A percentile compares a stretch with the other conserved stretches of the same genome.
Evolutionary conservation across 768 basidiomycete genomes (phyloP).

Genomic region (Boletales sp.): DNA sequence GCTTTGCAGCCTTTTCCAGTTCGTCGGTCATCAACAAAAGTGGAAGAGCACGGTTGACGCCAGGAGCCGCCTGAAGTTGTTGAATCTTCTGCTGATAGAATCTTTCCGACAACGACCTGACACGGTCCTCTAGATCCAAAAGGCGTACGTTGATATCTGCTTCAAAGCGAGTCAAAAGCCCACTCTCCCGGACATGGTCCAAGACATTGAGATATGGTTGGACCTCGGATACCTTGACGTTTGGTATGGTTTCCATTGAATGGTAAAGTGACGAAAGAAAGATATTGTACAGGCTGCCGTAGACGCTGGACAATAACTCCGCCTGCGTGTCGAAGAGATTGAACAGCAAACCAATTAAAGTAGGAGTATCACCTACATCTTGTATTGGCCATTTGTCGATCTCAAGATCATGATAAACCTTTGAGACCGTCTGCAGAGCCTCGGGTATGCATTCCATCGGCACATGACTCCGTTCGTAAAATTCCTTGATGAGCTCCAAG

Average conservation of each 20-base stretch:
- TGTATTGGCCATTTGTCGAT: slow-evolving; percentile 73
- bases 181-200: slow-evolving; percentile 67
- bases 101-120: slow-evolving; percentile 55
- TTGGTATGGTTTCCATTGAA: slow-evolving; percentile 71
- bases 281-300: slow-evolving; percentile 76
- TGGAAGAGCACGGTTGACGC: slow-evolving; percentile 79
- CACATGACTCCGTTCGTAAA: slow-evolving; percentile 86
- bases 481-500: slow-evolving; percentile 78
- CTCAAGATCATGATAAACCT: slow-evolving; percentile 66
- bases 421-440: slow-evolving; percentile 70
- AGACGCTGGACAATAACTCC: slow-evolving; percentile 65
- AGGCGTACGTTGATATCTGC: slow-evolving; percentile 69
- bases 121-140: slow-evolving; percentile 61
- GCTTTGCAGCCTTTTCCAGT: slow-evolving; percentile 81
- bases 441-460: slow-evolving; percentile 95
- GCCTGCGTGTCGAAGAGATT: slow-evolving; percentile 37
- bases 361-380: slow-evolving; percentile 58
- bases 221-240: slow-evolving; percentile 68
- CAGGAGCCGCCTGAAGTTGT: slow-evolving; percentile 64
- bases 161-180: slow-evolving; percentile 68
- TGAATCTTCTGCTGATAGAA: slow-evolving; percentile 63
- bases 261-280: slow-evolving; percentile 86
- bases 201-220: slow-evolving; percentile 62
- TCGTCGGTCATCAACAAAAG: slow-evolving; percentile 84
- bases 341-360: slow-evolving; percentile 1